Conservation (phyloP, 306 rosid genomes). For the Cucurbita pepo region DNA sequence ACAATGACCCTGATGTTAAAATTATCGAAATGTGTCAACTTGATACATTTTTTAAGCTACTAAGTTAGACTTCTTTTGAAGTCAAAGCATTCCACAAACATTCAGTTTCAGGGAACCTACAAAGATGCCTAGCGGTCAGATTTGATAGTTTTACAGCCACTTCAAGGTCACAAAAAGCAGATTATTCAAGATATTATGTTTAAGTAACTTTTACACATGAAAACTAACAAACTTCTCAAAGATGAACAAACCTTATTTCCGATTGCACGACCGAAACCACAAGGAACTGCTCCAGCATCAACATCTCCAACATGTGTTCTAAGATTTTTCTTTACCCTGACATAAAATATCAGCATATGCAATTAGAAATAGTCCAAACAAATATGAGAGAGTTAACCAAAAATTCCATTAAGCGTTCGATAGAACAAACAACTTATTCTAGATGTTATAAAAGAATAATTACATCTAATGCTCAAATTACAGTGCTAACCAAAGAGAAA, state of each 20-base stretch:
- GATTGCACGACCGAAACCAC: slow-evolving; percentile 97
- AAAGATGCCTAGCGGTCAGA: neutral
- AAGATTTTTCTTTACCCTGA: slow-evolving; percentile 87
- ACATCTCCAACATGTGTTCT: slow-evolving; percentile 90
- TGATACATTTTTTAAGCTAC: neutral
- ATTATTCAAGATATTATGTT: neutral
- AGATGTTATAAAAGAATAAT: neutral
- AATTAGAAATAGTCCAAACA: neutral
- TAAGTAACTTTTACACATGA: neutral
- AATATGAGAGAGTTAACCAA: neutral
- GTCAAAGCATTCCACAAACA: neutral
- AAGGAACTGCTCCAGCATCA: slow-evolving; percentile 91
- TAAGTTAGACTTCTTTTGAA: neutral
- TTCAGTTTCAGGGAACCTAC: neutral
- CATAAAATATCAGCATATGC: slow-evolving; percentile 19
- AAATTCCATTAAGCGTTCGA: neutral
- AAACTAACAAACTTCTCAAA: neutral
- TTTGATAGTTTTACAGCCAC: neutral
- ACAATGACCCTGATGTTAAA: neutral
- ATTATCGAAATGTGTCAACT: neutral
- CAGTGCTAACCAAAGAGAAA: slow-evolving; percentile 80
- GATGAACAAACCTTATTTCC: slow-evolving; percentile 78
- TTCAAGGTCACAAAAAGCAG: neutral
- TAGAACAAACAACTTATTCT: neutral
- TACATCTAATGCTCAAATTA: slow-evolving; percentile 3